Evolutionary conservation across 2,329 filamentous ascomycete genomes (phyloP), one percentile per base, ranked within the genome.

Genomic region (Xylaria digitata): DNA sequence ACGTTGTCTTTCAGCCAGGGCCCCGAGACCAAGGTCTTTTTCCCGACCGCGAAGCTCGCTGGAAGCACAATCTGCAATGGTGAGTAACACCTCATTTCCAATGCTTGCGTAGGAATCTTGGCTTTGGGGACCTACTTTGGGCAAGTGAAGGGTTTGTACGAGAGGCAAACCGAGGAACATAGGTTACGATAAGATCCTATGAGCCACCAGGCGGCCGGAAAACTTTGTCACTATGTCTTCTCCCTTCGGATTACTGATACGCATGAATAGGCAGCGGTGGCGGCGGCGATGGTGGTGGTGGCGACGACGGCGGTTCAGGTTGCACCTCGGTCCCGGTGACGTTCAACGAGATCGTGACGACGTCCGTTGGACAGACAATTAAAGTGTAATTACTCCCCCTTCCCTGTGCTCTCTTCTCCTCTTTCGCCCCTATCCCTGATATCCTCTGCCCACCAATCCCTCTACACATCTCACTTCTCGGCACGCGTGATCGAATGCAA

Each of bases 261-360:
- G 13, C 9, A 6, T 21, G 3, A 11, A 26, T 21, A 54, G 54
- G 30, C 17, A 17, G 23, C 8, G 21, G 32, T 1, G 30, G 34
- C 23, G 43, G 40, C 19, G 34, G 46, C 17, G 21, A 30, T 1
- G 23, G 19, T 43, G 30, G 30, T n/a, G 13, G 34, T 56, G 53
- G 63, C 57, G 9, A 65, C 75, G 53, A 61, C 57, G 9, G 66
- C 75, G 4, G 73, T 75, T 0, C 42, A 3, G 32, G 23, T 30
- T 70, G 69, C 53, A 49, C 62, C 13, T 34, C 67, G 30, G 76
- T 84, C 0, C 73, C 81, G 0, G 79, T 87, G 3, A 82, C 82
- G 1, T 86, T 87, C 75, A 77, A 84, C 45, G 82, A 82, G 66
- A 69, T 80, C 7, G 81, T 82, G 1, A 81, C 78, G 1, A 87